Evolutionary conservation across 225 moss, liverwort and hornwort species (phyloP), one percentile per base, ranked within the genome.

Genomic region (Pleurozium schreberi): DNA sequence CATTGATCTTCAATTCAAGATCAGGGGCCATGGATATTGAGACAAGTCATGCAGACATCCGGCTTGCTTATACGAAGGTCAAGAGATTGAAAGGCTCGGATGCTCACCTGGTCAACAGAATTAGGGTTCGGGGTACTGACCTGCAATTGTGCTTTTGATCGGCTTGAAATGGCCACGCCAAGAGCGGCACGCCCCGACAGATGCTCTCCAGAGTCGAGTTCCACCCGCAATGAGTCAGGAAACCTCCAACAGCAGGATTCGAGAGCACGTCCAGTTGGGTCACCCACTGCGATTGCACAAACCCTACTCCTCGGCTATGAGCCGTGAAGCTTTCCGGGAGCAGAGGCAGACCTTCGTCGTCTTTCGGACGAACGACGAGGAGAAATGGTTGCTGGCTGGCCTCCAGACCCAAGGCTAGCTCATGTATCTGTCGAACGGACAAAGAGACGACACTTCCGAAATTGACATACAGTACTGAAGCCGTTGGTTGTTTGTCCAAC

Each of bases 211-310:
- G 67, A 33, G 40, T 85, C 75, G 91, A 88, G 53, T 95, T 96
- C 96, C 95, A 96, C 22, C 95, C 96, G n/a, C 93, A 93, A 84
- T 96, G 95, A 47, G 90, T 91, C 15, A 97, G 70, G 61, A 97
- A 96, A 45, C 93, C 94, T 61, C 93, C 94, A 15, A 92, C 89
- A 47, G 95, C 90, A 28, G 90, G 88, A 84, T 94, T 91, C 2
- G 68, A 77, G 43, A 96, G 89, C n/a, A 97, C 91, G 64, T 60
- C 90, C 60, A 89, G 23, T 87, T 96, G 93, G 34, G 90, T 93
- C 7, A 90, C 93, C 93, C 93, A 96, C n/a, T 92, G 86, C 50
- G 73, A 82, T 69, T 93, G 86, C 49, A 96, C 89, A 40, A 91
- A 88, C 7, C 95, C 95, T 53, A 85, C 52, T 30, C 69, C 89